These are phyloP conservation scores for Nicotiana undulata DNA, from an alignment of 257 asterid species.

Conservation along the genomic window DNA sequence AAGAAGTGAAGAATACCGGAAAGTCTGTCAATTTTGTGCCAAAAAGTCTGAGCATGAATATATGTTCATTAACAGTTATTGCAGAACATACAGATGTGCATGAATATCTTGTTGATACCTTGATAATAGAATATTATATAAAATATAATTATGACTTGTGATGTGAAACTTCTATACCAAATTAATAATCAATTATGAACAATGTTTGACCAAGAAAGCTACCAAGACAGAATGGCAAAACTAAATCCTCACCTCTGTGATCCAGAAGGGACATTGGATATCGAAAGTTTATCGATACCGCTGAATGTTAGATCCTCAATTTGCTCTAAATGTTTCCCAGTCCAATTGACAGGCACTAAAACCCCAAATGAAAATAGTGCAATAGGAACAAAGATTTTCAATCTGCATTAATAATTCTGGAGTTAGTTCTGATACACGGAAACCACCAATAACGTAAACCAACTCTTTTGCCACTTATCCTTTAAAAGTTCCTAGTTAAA, in stretches of 20 bases:
- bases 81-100: background rate
- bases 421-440: constrained; percentile 1
- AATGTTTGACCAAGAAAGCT: background rate
- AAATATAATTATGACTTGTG: background rate
- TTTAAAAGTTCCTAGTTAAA: background rate
- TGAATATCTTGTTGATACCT: background rate
- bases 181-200: background rate
- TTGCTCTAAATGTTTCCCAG: constrained; percentile 46
- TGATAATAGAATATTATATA: background rate
- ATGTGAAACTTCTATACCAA: background rate
- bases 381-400: constrained; percentile 79
- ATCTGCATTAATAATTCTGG: constrained; percentile 34
- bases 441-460: background rate
- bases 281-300: constrained; percentile 78
- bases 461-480: background rate
- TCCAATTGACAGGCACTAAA: constrained; percentile 83
- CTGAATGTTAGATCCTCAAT: constrained; percentile 59
- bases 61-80: background rate
- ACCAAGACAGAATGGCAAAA: constrained; percentile 8
- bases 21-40: background rate
- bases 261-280: constrained; percentile 73
- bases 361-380: constrained; percentile 60
- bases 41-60: background rate
- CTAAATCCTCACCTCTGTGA: constrained; percentile 52
- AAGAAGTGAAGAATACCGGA: background rate